Evolutionary conservation across 495 filamentous ascomycete genomes (phyloP).

Genomic region (Neurospora hispaniola): DNA sequence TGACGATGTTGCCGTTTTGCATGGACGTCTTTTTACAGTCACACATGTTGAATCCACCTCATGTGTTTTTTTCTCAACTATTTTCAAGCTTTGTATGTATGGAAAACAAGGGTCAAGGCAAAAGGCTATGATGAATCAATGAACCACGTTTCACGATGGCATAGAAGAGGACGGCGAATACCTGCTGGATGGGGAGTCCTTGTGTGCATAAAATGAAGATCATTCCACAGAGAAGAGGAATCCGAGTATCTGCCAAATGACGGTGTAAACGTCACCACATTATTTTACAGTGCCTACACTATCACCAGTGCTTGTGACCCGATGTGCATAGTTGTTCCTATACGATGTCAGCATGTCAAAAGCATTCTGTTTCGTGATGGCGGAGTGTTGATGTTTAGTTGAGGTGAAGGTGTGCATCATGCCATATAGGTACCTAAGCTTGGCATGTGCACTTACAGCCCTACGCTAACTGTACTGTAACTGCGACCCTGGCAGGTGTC

Average conservation of each 20-base stretch:
- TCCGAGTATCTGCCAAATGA: not conserved
- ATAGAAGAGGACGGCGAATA: not conserved
- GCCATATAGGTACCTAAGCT: not conserved
- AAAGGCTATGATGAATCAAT: not conserved
- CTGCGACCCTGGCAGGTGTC: not conserved
- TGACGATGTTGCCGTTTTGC: not conserved
- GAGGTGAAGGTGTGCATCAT: not conserved
- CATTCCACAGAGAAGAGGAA: not conserved
- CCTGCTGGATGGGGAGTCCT: not conserved
- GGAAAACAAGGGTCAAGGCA: not conserved
- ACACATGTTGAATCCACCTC: not conserved
- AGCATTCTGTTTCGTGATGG: not conserved
- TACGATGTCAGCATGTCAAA: not conserved
- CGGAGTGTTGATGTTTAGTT: not conserved
- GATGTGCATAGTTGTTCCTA: not conserved
- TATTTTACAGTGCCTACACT: not conserved
- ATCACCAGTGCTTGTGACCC: not conserved
- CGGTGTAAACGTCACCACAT: not conserved
- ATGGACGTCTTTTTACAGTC: not conserved
- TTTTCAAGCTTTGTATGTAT: not conserved
- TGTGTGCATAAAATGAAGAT: not conserved
- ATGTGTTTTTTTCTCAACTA: not conserved
- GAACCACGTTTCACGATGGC: not conserved
- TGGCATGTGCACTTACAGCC: not conserved
- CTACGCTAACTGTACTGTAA: not conserved